Base-by-base conservation (phyloP, 805 yeast species). In the Candida rishiriensis region DNA sequence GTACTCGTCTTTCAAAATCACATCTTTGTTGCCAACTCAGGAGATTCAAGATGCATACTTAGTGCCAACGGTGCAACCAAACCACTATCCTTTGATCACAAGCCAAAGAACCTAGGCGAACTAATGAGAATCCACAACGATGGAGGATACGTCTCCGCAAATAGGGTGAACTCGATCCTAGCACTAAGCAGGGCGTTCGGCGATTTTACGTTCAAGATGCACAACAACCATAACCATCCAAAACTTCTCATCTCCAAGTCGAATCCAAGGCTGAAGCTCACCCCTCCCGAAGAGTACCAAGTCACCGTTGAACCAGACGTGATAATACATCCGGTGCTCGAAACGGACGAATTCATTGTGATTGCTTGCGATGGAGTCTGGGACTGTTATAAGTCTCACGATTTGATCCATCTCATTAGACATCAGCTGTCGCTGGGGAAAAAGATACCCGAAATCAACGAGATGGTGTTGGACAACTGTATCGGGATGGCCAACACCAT, bases 331-430 rank as follows among this genome's bases (percentile, higher is more conserved):
- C 67, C 70, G 51, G 37, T 57, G 6, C 61, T 72, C 16, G 52
- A 53, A 1, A 58, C 63, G 15, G 88, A 85, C 55, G 91, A 85
- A 60, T 85, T 85, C 60, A 57, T 85, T 16, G 74, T 85, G 2
- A 63, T 85, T 42, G 91, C 88, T 1, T 85, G 95, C 64, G 95
- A 85, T 64, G 95, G 95, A 36, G 80, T 85, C 38, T 85, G 90
- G 91, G 93, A 85, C 61, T 73, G 79, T 32, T 76, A 75, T 55
- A 78, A 76, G 46, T 81, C 82, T 50, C 71, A 69, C 36, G 77
- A 79, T 41, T 56, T 85, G 42, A 65, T 81, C 1, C 61, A 68
- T 17, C 61, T 76, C 31, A 75, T 85, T 30, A 70, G 88, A 54
- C 76, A 77, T 48, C 76, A 80, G 50, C 62, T 85, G 42, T 68